A percentile compares a stretch with the other conserved stretches of the same genome.
These are phyloP conservation scores for Ambrosia hybrid DNA, from an alignment of 140 eudicot species.

Conservation along the genomic window DNA sequence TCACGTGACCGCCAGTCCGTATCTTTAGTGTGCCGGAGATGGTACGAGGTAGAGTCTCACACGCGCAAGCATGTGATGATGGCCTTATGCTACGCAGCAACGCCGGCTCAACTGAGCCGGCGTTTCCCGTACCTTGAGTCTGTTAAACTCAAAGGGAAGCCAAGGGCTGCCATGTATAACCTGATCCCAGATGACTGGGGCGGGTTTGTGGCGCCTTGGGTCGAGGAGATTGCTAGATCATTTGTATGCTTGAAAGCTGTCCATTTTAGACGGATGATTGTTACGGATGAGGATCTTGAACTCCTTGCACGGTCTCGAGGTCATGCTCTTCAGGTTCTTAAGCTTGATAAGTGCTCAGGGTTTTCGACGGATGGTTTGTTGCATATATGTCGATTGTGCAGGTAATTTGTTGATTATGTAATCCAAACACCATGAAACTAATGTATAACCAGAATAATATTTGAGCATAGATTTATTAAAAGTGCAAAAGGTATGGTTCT, in stretches of 20 bases:
- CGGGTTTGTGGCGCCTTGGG: constrained; percentile 67
- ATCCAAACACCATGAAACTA: too few relatives aligned
- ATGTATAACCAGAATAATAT: neutral
- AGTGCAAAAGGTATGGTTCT: too few relatives aligned
- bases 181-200: constrained; percentile 88
- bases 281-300: constrained; percentile 42
- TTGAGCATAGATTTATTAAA: too few relatives aligned
- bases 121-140: constrained; percentile 45
- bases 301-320: constrained; percentile 37
- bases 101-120: constrained; percentile 36
- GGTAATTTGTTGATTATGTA: neutral
- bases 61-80: constrained; percentile 51
- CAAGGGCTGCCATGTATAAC: constrained; percentile 76
- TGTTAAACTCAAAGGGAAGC: constrained; percentile 51
- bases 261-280: constrained; percentile 70
- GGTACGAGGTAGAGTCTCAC: constrained; percentile 44
- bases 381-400: constrained; percentile 44
- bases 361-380: constrained; percentile 50
- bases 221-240: constrained; percentile 43
- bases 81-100: constrained; percentile 47
- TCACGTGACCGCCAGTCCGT: constrained; percentile 37
- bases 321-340: constrained; percentile 26
- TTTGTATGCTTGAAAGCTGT: constrained; percentile 43
- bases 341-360: constrained; percentile 55
- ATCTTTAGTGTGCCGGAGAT: constrained; percentile 46